Conservation (phyloP, 768 basidiomycete genomes). For the Daedaleopsis sinensis region DNA sequence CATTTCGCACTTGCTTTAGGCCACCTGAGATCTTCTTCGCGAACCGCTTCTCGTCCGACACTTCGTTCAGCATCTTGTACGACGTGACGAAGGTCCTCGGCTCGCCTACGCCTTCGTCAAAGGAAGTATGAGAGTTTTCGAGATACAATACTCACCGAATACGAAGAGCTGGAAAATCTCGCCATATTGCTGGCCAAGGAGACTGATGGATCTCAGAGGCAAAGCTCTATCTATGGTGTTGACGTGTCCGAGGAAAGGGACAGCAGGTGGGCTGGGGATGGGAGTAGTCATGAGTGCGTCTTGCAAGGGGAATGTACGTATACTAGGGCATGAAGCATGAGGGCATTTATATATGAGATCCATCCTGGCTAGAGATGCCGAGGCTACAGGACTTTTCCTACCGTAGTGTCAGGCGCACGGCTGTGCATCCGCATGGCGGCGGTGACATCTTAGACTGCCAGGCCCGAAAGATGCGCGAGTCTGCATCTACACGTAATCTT, state of each 20-base stretch:
- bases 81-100: conserved; percentile 35
- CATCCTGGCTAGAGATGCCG: too few relatives aligned
- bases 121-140: not conserved
- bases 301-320: too few relatives aligned
- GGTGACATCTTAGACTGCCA: too few relatives aligned
- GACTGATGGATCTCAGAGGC: conserved; percentile 35
- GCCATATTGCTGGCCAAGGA: conserved; percentile 43
- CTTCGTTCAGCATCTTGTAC: conserved; percentile 42
- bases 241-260: conserved; percentile 47
- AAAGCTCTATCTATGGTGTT: conserved; percentile 38
- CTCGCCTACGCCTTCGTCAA: conserved; percentile 23
- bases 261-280: conserved; percentile 44
- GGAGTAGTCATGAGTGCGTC: conserved; percentile 32
- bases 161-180: conserved; percentile 44
- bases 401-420: too few relatives aligned
- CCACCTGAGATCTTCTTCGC: conserved; percentile 40
- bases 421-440: too few relatives aligned
- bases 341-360: too few relatives aligned
- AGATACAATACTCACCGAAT: conserved; percentile 29
- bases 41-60: conserved; percentile 47
- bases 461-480: too few relatives aligned
- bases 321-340: too few relatives aligned
- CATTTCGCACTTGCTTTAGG: conserved; percentile 39
- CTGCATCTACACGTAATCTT: too few relatives aligned
- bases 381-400: too few relatives aligned